Evolutionary conservation across 129 eudicot genomes (phyloP).

Genomic region (Arctium lappa): DNA sequence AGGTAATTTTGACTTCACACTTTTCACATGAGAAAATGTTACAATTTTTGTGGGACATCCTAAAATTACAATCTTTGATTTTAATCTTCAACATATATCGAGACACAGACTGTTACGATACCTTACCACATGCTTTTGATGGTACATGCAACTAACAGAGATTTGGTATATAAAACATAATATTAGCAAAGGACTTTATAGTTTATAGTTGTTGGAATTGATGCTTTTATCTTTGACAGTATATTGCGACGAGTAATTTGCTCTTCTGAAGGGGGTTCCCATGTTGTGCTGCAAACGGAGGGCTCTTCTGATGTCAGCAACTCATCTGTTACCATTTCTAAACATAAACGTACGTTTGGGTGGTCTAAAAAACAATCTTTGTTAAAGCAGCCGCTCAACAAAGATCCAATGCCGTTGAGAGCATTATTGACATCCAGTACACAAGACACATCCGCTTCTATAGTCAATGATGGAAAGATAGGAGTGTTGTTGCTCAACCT

Average conservation of each 20-base stretch:
- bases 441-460: conserved; percentile 41
- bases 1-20: not conserved
- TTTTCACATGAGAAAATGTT: not conserved
- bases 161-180: not conserved
- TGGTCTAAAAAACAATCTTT: conserved; percentile 40
- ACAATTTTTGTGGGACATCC: not conserved
- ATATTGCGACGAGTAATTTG: conserved; percentile 46
- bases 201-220: not conserved
- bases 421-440: conserved; percentile 57
- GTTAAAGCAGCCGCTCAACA: conserved; percentile 29
- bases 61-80: no score
- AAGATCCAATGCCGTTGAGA: conserved; percentile 36
- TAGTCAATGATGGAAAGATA: conserved; percentile 58
- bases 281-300: conserved; percentile 42
- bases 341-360: conserved; percentile 42
- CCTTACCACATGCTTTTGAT: no score
- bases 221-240: conserved; percentile 30
- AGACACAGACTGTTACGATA: not conserved
- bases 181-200: not conserved
- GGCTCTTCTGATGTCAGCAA: conserved; percentile 36
- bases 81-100: not conserved
- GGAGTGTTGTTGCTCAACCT: conserved; percentile 91
- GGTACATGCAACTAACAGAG: not conserved
- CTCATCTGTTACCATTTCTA: conserved; percentile 31
- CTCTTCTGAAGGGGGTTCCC: conserved; percentile 39